These are phyloP conservation scores for Brassica juncea DNA, from an alignment of 345 rosid genomes.

Conservation along the genomic window DNA sequence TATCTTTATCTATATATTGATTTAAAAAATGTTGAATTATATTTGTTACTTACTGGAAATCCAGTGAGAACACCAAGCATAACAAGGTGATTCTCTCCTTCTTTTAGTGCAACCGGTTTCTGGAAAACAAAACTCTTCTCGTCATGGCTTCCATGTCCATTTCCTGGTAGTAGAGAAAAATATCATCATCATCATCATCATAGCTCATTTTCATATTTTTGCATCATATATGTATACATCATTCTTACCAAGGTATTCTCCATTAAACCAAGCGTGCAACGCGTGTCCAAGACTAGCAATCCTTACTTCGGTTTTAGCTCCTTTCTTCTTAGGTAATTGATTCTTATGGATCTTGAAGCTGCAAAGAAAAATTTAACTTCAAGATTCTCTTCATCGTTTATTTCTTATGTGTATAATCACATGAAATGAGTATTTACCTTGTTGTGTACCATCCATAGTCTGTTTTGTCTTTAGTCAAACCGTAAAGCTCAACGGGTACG, in stretches of 20 bases:
- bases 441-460: slow-evolving; percentile 86
- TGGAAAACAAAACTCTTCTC: slow-evolving; percentile 85
- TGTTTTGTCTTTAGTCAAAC: slow-evolving; percentile 60
- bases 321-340: slow-evolving; percentile 54
- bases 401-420: too few species aligned
- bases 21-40: background rate
- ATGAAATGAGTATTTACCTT: slow-evolving; percentile 42
- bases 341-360: slow-evolving; percentile 50
- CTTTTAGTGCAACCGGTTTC: slow-evolving; percentile 44
- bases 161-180: slow-evolving; percentile 45
- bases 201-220: background rate
- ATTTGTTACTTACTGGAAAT: slow-evolving; percentile 56
- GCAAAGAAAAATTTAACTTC: slow-evolving; percentile 12
- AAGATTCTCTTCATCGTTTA: background rate
- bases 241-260: slow-evolving; percentile 64
- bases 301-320: slow-evolving; percentile 49
- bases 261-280: slow-evolving; percentile 66
- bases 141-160: slow-evolving; percentile 76
- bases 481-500: slow-evolving; percentile 60
- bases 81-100: slow-evolving; percentile 56
- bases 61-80: slow-evolving; percentile 66
- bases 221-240: background rate
- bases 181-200: background rate
- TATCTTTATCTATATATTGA: background rate
- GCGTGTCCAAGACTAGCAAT: slow-evolving; percentile 90